Conservation (phyloP, 1,284 basidiomycete species). For the Exsudoporus floridanus region DNA sequence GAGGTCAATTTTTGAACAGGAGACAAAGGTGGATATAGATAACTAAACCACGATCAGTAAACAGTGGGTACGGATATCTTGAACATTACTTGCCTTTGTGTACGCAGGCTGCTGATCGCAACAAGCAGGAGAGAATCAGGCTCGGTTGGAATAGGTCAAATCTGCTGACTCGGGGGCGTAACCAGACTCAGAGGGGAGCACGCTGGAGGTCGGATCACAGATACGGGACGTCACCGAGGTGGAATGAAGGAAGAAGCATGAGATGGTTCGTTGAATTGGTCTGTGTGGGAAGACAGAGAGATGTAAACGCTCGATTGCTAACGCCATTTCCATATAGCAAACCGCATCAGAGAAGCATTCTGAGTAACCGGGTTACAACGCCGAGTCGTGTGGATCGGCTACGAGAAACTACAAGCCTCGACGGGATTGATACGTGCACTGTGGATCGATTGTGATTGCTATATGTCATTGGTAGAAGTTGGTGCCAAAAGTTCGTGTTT, state of each 20-base stretch:
- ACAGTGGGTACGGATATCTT: not conserved
- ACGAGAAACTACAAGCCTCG: too few species aligned
- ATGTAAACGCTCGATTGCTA: not conserved
- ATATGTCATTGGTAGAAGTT: too few species aligned
- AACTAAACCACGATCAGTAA: not conserved
- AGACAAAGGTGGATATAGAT: not conserved
- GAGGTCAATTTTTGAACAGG: not conserved
- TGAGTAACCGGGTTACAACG: too few species aligned
- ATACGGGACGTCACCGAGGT: not conserved
- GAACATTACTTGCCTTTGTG: not conserved
- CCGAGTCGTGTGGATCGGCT: too few species aligned
- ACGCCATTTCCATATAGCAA: too few species aligned
- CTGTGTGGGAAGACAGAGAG: not conserved
- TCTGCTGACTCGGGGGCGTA: not conserved
- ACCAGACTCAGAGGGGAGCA: not conserved
- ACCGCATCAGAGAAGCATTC: too few species aligned
- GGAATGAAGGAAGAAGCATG: too few species aligned
- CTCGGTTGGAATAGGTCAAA: not conserved
- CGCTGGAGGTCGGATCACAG: not conserved
- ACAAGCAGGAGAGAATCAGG: not conserved
- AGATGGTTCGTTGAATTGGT: not conserved
- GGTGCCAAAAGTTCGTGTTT: not conserved
- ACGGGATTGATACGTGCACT: too few species aligned
- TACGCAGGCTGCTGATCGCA: not conserved
- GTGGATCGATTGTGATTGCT: too few species aligned